These are phyloP conservation scores for Mortierella sp. DNA, from an alignment of 371 early-diverging fungal genomes.

Conservation along the genomic window DNA sequence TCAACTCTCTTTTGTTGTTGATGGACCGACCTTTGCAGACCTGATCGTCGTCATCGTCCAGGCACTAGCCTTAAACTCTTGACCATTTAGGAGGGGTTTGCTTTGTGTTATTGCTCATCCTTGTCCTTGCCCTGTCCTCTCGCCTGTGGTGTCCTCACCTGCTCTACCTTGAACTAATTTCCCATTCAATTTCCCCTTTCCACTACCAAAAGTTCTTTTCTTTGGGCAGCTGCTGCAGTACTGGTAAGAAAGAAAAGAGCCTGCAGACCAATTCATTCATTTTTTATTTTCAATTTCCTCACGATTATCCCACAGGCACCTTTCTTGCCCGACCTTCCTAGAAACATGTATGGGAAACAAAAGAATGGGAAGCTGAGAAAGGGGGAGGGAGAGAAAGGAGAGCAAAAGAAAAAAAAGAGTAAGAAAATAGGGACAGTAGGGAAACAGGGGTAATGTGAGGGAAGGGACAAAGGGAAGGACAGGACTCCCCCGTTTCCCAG, in stretches of 20 bases:
- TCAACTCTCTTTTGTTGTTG: background rate
- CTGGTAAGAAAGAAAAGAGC: background rate
- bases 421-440: background rate
- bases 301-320: no score
- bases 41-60: conserved; percentile 10
- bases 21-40: no score
- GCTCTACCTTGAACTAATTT: background rate
- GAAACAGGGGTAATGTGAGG: background rate
- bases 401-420: background rate
- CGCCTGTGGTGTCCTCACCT: background rate
- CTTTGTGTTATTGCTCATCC: background rate
- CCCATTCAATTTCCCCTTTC: background rate
- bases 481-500: background rate
- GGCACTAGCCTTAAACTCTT: conserved; percentile 1
- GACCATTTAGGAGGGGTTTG: background rate
- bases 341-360: background rate
- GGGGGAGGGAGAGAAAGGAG: background rate
- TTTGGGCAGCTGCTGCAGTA: background rate
- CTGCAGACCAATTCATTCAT: background rate
- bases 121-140: background rate
- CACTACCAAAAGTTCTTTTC: background rate
- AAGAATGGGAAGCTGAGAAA: background rate
- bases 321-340: background rate
- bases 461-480: background rate
- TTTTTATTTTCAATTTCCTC: no score